phyloP scores from a whole-genome alignment of 2,329 filamentous ascomycete genomes.

The Lachnellula hyalina region DNA sequence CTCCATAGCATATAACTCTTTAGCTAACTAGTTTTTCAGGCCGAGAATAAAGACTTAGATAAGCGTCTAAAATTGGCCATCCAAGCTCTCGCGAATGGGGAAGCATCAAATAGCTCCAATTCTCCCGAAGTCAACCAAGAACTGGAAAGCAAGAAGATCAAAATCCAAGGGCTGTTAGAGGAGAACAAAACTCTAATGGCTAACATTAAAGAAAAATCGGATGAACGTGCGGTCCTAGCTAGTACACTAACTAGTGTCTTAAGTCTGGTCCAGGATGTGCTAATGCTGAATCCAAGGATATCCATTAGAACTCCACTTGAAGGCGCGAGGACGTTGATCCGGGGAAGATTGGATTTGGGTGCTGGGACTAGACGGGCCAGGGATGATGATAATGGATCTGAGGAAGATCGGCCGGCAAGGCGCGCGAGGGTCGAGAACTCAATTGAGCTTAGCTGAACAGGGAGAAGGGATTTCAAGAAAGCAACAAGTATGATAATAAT shows the following conservation, averaged over 20 bases:
- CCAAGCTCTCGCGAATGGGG: neutral
- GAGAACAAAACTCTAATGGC: neutral
- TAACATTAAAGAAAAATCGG: neutral
- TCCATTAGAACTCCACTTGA: neutral
- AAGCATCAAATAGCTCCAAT: neutral
- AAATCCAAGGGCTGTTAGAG: neutral
- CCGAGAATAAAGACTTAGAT: too few relatives aligned
- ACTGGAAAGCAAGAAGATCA: neutral
- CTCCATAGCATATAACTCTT: too few relatives aligned
- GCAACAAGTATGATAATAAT: too few relatives aligned
- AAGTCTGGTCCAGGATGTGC: neutral
- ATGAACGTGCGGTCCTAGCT: neutral
- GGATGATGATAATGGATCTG: neutral
- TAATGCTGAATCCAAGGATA: neutral
- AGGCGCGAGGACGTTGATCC: neutral
- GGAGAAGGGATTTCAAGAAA: too few relatives aligned
- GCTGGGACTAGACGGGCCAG: neutral
- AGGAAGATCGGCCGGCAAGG: neutral
- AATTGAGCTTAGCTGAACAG: neutral
- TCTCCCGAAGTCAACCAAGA: neutral
- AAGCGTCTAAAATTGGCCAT: too few relatives aligned
- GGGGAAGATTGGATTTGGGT: neutral
- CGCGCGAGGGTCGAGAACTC: neutral
- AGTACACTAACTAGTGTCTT: neutral
- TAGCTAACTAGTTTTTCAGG: too few relatives aligned